Conservation (phyloP, 2,329 filamentous ascomycete genomes). For the Aspergillus novoparasiticus region DNA sequence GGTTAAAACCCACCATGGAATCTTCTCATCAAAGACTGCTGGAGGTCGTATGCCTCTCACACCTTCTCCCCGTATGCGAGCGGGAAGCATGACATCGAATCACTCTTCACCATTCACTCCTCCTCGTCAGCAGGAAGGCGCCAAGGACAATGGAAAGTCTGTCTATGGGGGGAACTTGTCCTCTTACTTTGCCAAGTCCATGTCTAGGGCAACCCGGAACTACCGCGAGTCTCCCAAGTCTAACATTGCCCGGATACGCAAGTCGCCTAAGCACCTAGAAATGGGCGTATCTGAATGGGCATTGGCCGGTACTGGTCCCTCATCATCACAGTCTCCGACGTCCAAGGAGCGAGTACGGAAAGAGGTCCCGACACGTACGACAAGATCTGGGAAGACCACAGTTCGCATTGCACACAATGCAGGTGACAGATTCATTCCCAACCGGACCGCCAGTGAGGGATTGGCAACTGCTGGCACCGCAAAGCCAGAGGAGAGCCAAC, state of each 20-base stretch:
- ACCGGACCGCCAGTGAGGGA: conserved; percentile 85
- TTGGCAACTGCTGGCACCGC: conserved; percentile 78
- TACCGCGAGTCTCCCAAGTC: conserved; percentile 93
- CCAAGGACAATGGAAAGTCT: conserved; percentile 64
- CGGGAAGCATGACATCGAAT: conserved; percentile 53
- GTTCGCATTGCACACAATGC: conserved; percentile 68
- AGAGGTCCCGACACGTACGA: conserved; percentile 54
- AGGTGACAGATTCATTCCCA: conserved; percentile 94
- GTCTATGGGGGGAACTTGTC: conserved; percentile 80
- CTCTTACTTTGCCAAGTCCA: conserved; percentile 73
- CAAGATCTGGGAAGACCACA: conserved; percentile 69
- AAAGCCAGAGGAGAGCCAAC: conserved; percentile 79
- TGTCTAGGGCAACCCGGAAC: conserved; percentile 47
- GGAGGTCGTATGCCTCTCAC: conserved; percentile 94
- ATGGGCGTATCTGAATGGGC: conserved; percentile 91
- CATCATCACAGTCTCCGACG: conserved; percentile 59
- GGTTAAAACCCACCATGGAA: conserved; percentile 88
- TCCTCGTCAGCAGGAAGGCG: conserved; percentile 59
- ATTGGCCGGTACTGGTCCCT: conserved; percentile 76
- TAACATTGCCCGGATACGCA: conserved; percentile 72
- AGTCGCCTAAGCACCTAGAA: conserved; percentile 84
- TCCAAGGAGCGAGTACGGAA: conserved; percentile 60
- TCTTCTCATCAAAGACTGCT: conserved; percentile 90
- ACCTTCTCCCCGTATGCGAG: conserved; percentile 75
- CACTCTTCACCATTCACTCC: conserved; percentile 78